Conservation (phyloP, 306 rosid genomes). For the Oxytropis ochrocephala region DNA sequence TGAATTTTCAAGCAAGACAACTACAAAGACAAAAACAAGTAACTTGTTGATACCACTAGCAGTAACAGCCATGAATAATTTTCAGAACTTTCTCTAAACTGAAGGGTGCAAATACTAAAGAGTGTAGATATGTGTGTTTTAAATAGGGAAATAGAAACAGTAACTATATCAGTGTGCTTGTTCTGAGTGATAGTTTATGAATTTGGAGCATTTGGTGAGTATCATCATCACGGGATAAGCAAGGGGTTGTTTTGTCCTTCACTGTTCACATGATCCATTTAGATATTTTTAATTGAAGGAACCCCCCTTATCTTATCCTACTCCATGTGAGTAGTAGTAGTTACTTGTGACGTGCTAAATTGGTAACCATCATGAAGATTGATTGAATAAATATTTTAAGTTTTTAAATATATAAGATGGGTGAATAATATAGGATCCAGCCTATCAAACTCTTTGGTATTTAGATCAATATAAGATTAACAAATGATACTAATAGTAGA, state of each 20-base stretch:
- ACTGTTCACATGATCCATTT: constrained; percentile 28
- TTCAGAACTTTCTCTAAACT: constrained; percentile 4
- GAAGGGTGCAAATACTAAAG: background rate
- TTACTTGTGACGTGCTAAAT: too few species aligned
- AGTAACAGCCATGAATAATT: constrained; percentile 33
- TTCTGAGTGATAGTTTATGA: constrained; percentile 1
- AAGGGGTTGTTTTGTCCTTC: background rate
- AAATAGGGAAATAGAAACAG: background rate
- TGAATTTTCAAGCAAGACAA: constrained; percentile 24
- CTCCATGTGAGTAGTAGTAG: constrained; percentile 17
- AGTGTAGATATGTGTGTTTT: background rate
- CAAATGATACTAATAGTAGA: too few species aligned
- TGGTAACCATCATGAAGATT: too few species aligned
- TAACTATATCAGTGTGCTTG: constrained; percentile 27
- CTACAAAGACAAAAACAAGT: constrained; percentile 5
- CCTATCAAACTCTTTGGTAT: too few species aligned
- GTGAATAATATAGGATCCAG: too few species aligned
- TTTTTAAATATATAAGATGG: too few species aligned
- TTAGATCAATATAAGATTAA: too few species aligned
- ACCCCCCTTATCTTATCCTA: constrained; percentile 10
- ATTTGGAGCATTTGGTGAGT: constrained; percentile 24
- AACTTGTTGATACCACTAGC: background rate
- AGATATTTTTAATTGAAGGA: too few species aligned
- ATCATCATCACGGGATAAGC: constrained; percentile 56
- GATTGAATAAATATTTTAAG: too few species aligned